Base-by-base conservation (phyloP, 1,284 basidiomycete genomes). In the Abortiporus biennis region DNA sequence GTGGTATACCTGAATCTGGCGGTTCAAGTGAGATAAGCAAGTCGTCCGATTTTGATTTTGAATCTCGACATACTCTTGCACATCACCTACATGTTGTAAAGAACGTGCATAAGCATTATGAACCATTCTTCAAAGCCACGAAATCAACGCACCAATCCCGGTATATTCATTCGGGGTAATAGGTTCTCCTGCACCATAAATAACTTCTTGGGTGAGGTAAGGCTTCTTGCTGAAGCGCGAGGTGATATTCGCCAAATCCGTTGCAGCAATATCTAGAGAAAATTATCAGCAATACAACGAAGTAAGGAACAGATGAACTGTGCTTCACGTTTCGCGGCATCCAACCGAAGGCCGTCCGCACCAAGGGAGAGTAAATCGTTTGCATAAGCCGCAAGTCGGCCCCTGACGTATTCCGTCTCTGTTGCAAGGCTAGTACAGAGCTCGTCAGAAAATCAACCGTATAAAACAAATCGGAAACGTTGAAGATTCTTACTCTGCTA, bases 361-460 rank as follows among this genome's bases (percentile, higher is more conserved):
- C 80, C 81, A 9, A 85, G 63, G 1, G 74, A 75, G 20, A 82
- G 46, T 2, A 84, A 57, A 41, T 84, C 78, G 48, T 83, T 80
- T 2, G 55, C 75, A 54, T 83, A 83, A 13, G 61, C 49, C 0
- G 78, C 78, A 1, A 84, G 68, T 6, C 66, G 58, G 1, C 55
- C 55, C 23, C 74, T 69, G 16, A 84, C 79, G 45, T 77, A 73
- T 43, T 74, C 71, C 0, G 77, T 78, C 2, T 80, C 76, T 0
- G 81, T 85, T 0, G 70, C 76, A 15, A 79, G 62, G 45, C 74
- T 79, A 49, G 19, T 43, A 8, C 35, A 15, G 21, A 35, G 42
- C 27, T 9, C 19, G 8, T 20, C 11, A 9, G 16, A 35, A 25
- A 29, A 45, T 23, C 16, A 24, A 23, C 22, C 22, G n/a, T 19